Evolutionary conservation across 768 basidiomycete species (phyloP).

Genomic region (Lentinula edodes): DNA sequence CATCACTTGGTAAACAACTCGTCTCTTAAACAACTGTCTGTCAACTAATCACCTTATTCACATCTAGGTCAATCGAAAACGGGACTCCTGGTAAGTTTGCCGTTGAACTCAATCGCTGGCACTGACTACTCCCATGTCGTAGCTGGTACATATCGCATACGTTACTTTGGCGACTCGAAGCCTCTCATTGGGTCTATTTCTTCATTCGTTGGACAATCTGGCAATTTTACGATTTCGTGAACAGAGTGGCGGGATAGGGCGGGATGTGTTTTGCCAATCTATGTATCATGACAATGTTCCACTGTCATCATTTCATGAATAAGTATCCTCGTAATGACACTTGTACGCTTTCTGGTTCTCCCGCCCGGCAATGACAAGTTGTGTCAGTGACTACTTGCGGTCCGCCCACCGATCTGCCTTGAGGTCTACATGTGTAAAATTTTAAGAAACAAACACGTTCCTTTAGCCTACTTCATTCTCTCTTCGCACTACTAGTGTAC

Average conservation of each 20-base stretch:
- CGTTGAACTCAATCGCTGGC: not conserved
- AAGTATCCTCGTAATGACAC: not conserved
- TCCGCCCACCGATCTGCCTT: slow-evolving; percentile 20
- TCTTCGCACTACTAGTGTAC: not conserved
- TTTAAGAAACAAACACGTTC: slow-evolving; percentile 1
- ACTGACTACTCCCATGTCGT: slow-evolving; percentile 6
- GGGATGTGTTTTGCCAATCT: not conserved
- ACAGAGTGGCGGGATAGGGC: not conserved
- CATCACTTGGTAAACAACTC: slow-evolving; percentile 52
- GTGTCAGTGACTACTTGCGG: not conserved
- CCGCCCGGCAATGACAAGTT: not conserved
- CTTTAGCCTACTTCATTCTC: not conserved
- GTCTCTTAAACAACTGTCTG: not conserved
- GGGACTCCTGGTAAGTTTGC: slow-evolving; percentile 46
- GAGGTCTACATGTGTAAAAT: slow-evolving; percentile 30
- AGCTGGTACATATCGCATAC: slow-evolving; percentile 69
- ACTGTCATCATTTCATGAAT: not conserved
- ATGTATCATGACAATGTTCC: not conserved
- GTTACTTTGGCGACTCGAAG: slow-evolving; percentile 76
- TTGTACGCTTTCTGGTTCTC: not conserved
- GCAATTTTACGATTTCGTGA: slow-evolving; percentile 52
- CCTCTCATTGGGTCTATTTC: slow-evolving; percentile 55
- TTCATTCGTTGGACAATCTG: slow-evolving; percentile 58
- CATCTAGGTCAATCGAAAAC: slow-evolving; percentile 53
- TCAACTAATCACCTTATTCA: not conserved